Base-by-base conservation (phyloP, 495 filamentous ascomycete genomes). In the Lophiostoma macrostomum region DNA sequence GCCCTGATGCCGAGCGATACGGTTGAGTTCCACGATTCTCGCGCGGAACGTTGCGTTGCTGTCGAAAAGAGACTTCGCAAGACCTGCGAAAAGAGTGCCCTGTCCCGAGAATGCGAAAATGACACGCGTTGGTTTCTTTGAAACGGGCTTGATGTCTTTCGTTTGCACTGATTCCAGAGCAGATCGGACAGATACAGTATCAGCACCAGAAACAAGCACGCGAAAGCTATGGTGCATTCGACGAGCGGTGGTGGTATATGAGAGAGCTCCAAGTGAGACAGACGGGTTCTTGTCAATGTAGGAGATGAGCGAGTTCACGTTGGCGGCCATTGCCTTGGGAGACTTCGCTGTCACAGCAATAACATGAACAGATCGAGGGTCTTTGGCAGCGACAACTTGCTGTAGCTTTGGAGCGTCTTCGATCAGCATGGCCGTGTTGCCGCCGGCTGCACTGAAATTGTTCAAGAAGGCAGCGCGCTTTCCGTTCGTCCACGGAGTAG, bases 221-320 rank as follows among this genome's bases (percentile, higher is more conserved):
- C 60, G 40, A 37, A 59, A 46, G 28, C 34, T 40, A 29, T 63
- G 48, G 36, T 63, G 60, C 24, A 32, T 47, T 4, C 60, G 55
- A 22, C 60, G 55, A 35, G 60, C 4, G 25, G 64, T 68, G 0
- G 67, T 68, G 0, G 75, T 71, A 39, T 78, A 76, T 0, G 72
- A 64, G 1, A 78, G 47, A 42, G 73, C 58, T 7, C 58, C 60
- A 1, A 75, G 28, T n/a, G 43, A 40, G 6, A 40, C 60, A 5
- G 65, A 49, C 5, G n/a, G 73, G 70, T 66, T 64, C 34, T 71
- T 45, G 10, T 69, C 58, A 0, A 76, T 38, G 39, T 69, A 70
- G 1, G 32, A 12, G 13, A 71, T 30, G 11, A 78, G 24, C 4
- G 50, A 44, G 45, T 71, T 37, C 1, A 72, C 40, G 41, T 77